Evolutionary conservation across 768 basidiomycete species (phyloP).

Genomic region (Hypholoma sublateritium): DNA sequence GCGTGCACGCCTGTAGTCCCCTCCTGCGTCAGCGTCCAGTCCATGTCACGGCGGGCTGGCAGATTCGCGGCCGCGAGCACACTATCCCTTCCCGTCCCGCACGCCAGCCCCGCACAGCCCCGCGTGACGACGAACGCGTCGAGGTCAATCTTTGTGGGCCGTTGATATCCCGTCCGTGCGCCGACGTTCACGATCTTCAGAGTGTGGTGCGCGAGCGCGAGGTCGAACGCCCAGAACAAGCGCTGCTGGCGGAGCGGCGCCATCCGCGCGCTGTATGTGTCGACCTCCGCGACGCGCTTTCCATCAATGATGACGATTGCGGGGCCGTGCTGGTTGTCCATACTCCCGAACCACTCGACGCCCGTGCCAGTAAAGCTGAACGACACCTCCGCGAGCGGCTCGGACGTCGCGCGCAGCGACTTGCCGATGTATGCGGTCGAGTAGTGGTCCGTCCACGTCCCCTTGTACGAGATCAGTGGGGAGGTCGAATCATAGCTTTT

Average conservation of each 20-base stretch:
- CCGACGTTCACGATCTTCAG: conserved; percentile 64
- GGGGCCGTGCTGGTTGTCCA: conserved; percentile 52
- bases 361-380: conserved; percentile 74
- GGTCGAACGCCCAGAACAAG: conserved; percentile 58
- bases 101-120: conserved; percentile 23
- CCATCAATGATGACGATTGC: conserved; percentile 63
- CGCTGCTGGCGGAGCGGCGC: conserved; percentile 54
- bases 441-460: conserved; percentile 55
- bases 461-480: conserved; percentile 61
- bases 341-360: conserved; percentile 76
- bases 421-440: conserved; percentile 51
- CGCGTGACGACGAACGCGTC: conserved; percentile 70
- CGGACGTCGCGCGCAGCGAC: conserved; percentile 49
- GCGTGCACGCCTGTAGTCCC: conserved; percentile 77
- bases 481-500: conserved; percentile 72
- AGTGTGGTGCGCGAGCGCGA: conserved; percentile 53
- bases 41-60: too few species aligned
- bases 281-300: conserved; percentile 39
- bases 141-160: conserved; percentile 44
- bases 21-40: conserved; percentile 61
- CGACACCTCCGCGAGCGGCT: conserved; percentile 46
- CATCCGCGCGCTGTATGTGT: conserved; percentile 38
- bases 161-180: conserved; percentile 33
- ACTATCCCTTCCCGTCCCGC: too few species aligned
- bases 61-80: too few species aligned